These are phyloP conservation scores for Vitis labrusca DNA, from an alignment of 164 flowering plant genomes.

Conservation along the genomic window DNA sequence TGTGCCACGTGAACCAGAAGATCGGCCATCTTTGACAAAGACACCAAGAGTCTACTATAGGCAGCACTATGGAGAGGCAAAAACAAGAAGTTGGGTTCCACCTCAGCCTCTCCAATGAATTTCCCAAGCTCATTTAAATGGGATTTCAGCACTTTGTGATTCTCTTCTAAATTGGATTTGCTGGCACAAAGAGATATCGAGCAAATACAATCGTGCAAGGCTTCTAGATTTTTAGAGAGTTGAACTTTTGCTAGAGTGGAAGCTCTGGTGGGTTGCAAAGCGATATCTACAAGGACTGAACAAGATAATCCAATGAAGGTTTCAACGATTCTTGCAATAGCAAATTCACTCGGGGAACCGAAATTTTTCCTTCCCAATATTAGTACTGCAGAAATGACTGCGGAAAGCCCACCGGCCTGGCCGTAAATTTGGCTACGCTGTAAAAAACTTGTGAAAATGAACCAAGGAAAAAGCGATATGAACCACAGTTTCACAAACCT, in stretches of 20 bases:
- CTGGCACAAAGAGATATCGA: slow-evolving; percentile 16
- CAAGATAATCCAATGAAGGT: slow-evolving; percentile 71
- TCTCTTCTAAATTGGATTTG: slow-evolving; percentile 24
- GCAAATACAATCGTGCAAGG: slow-evolving; percentile 31
- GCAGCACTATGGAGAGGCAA: slow-evolving; percentile 59
- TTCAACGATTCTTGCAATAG: slow-evolving; percentile 73
- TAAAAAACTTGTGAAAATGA: slow-evolving; percentile 67
- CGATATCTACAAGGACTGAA: slow-evolving; percentile 61
- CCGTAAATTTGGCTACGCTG: slow-evolving; percentile 73
- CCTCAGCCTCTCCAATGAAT: slow-evolving; percentile 62
- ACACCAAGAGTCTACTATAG: slow-evolving; percentile 46
- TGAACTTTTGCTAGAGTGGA: slow-evolving; percentile 57
- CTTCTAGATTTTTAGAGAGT: slow-evolving; percentile 34
- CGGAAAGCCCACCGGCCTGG: slow-evolving; percentile 76
- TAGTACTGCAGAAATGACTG: slow-evolving; percentile 72
- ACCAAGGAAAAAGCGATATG: slow-evolving; percentile 79
- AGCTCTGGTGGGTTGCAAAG: slow-evolving; percentile 76
- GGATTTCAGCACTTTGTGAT: slow-evolving; percentile 32
- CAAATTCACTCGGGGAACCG: slow-evolving; percentile 76
- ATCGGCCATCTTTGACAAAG: slow-evolving; percentile 58
- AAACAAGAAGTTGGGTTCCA: slow-evolving; percentile 89
- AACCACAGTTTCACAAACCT: slow-evolving; percentile 48
- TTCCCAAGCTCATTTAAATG: slow-evolving; percentile 44
- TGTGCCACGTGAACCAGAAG: slow-evolving; percentile 40
- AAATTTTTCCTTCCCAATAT: slow-evolving; percentile 66